Base-by-base conservation (phyloP, 2,329 filamentous ascomycete species). In the Fusarium nelsonii region DNA sequence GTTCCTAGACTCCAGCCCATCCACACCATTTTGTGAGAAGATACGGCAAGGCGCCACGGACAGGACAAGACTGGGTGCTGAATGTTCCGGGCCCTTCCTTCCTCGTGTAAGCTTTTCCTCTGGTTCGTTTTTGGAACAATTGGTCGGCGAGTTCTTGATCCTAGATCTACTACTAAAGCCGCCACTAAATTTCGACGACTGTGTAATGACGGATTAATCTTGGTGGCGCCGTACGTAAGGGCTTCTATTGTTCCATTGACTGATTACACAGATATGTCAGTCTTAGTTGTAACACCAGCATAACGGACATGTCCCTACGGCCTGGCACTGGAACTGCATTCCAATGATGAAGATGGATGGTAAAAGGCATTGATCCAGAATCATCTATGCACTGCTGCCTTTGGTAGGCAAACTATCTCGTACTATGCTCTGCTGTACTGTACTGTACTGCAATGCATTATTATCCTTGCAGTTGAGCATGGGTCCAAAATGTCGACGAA, bases 271-370 rank as follows among this genome's bases (percentile, higher is more conserved):
- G 60, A 57, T 50, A 66, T 53, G 55, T 48, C 50, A 61, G 37
- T 62, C 55, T 66, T 49, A 39, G 66, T 46, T 58, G 66, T 40
- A 43, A 40, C 49, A 51, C 52, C 26, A 36, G 37, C 18, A 55
- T 48, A 36, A 63, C 50, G n/a, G 45, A 63, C 46, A 48, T 51
- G 52, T 63, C 46, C 66, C 66, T 60, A 61, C 48, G 57, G 67
- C 67, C 67, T 55, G 58, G 63, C 67, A 26, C 59, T 70, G 67
- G 67, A 68, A 64, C 46, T 48, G 23, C 67, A 70, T 70, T 70
- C 67, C 67, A 70, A 52, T 23, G 39, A 65, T 63, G 66, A 50
- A 56, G 46, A 56, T 57, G 43, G 40, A 48, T 51, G 48, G 53
- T 67, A 36, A 41, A 16, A 50, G 41, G 40, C 48, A 66, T 43